A percentile compares a stretch with the other conserved stretches of the same genome.
phyloP scores from a whole-genome alignment of 306 rosid genomes.

The Corylus avellana region DNA sequence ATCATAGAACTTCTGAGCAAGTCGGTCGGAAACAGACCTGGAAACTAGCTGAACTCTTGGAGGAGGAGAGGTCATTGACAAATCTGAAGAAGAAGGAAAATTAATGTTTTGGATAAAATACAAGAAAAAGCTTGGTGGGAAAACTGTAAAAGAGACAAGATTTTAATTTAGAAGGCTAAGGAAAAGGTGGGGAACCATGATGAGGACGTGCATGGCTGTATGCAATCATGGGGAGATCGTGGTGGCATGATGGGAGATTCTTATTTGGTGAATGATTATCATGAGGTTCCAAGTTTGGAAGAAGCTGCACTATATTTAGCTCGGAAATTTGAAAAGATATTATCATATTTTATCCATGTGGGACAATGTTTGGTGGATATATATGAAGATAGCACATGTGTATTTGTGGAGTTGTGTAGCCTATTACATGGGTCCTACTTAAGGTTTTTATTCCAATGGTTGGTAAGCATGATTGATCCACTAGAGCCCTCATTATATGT shows the following conservation, averaged over 20 bases:
- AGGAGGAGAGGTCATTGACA: neutral
- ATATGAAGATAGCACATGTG: neutral
- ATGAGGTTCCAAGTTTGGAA: neutral
- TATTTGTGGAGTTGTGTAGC: neutral
- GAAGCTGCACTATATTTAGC: neutral
- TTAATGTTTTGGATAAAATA: neutral
- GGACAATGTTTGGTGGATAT: neutral
- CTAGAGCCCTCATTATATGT: no score
- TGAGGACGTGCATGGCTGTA: conserved; percentile 67
- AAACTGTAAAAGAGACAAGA: conserved; percentile 29
- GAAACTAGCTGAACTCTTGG: conserved; percentile 54
- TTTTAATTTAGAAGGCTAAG: conserved; percentile 21
- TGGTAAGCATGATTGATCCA: no score
- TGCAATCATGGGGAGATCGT: conserved; percentile 59
- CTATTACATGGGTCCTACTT: no score
- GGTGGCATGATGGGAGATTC: conserved; percentile 44
- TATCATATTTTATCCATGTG: neutral
- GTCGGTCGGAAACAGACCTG: conserved; percentile 54
- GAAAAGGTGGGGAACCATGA: conserved; percentile 44
- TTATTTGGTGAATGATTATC: conserved; percentile 20
- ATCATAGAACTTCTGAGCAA: conserved; percentile 69
- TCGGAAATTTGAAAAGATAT: neutral
- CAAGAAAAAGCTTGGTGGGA: neutral
- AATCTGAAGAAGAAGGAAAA: no score
- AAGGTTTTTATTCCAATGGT: no score